Evolutionary conservation across 768 basidiomycete species (phyloP), one percentile per base, ranked within the genome.

Genomic region (Collybia mongolica): DNA sequence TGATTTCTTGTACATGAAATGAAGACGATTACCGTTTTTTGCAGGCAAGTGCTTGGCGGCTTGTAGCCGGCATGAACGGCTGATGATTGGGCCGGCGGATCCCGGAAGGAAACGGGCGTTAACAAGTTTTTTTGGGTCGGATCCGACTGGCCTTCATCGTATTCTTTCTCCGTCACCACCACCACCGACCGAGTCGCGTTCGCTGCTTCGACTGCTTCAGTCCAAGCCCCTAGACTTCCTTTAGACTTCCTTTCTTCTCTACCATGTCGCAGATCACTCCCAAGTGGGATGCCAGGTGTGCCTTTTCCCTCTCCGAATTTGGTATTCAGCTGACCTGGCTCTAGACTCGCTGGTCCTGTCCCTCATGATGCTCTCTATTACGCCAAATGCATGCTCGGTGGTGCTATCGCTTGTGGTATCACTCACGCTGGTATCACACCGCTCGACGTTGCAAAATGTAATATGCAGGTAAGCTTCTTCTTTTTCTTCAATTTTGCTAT

Each of bases 391-490:
- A 85, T 91, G 83, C 81, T 94, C 59, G 91, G 90, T 63, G 92
- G 92, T 81, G 76, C 76, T 46, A 78, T 94, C 56, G 91, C 92
- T 17, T 94, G 92, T 60, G 92, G 92, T 72, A 19, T 89, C 65
- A 94, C 92, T 55, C 92, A 94, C 65, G 90, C 89, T 12, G 89
- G 85, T 60, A 85, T 92, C 68, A 91, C 90, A 11, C 90, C 90
- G 29, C 81, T 92, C 53, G 90, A 92, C 72, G 90, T 92, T 50
- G 87, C 87, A 58, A 92, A 92, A 73, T 91, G 90, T 70, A 92
- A 92, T 77, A 92, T 92, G 87, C 90, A 92, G 86, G 89, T 83
- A 36, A 32, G 26, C 35, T 28, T 28, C 11, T 23, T 29, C 39
- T 45, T 20, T 44, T 15, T 37, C 15, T 18, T n/a, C 42, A 41